phyloP scores from a whole-genome alignment of 768 basidiomycete genomes.

The Mrakia gelida region DNA sequence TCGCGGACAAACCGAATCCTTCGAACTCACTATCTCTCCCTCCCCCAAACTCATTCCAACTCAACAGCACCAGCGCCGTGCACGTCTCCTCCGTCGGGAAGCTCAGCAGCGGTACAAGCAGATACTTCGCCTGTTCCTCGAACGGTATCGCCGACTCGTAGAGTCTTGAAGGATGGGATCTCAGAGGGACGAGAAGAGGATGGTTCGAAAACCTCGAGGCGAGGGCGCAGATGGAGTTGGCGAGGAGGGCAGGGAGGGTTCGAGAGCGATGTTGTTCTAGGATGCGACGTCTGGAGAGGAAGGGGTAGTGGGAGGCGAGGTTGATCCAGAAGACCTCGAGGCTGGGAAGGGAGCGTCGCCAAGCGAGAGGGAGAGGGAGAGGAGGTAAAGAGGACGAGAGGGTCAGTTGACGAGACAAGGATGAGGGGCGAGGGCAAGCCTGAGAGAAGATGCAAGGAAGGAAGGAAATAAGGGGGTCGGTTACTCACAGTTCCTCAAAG shows the following conservation, averaged over 20 bases:
- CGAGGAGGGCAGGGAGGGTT: constrained; percentile 25
- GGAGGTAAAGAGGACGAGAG: background rate
- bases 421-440: too few relatives aligned
- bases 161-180: background rate
- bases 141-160: constrained; percentile 25
- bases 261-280: constrained; percentile 22
- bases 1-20: too few relatives aligned
- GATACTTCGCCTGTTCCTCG: constrained; percentile 29
- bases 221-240: constrained; percentile 28
- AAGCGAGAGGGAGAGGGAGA: background rate
- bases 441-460: background rate
- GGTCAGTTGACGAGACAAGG: too few relatives aligned
- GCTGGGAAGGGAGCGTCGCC: background rate
- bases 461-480: too few relatives aligned
- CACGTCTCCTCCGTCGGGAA: constrained; percentile 30
- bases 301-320: constrained; percentile 25
- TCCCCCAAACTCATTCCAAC: constrained; percentile 18
- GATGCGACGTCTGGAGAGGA: constrained; percentile 18
- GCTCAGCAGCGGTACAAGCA: constrained; percentile 23
- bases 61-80: background rate
- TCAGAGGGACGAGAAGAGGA: constrained; percentile 15
- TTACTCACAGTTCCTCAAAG: constrained; percentile 9
- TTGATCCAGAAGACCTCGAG: constrained; percentile 27
- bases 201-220: constrained; percentile 26
- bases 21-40: constrained; percentile 18